Base-by-base conservation (phyloP, 169 alveolate species). In the Plasmodium knowlesi region DNA sequence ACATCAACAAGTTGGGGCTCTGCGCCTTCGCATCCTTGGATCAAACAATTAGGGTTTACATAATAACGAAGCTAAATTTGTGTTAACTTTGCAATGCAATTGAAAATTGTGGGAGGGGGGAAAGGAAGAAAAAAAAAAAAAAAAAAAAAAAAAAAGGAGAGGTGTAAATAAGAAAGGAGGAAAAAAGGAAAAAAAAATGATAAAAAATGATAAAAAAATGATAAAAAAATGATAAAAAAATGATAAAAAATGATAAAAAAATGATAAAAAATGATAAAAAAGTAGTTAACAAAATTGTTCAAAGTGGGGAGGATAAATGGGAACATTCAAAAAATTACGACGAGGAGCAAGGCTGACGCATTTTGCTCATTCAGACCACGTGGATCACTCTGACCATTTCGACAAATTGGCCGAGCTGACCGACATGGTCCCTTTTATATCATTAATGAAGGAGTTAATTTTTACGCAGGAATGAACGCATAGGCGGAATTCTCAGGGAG, bases 1-100 rank as follows among this genome's bases (percentile, higher is more conserved):
- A 96, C 90, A 90, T 83, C 70, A 90, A 96, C 84, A 96, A 96
- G 92, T 72, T 94, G 2, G 98, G 98, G 5, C 96, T 97, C 25
- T 94, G 96, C 19, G 96, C 82, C 54, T 90, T 94, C 28, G 98
- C 97, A 41, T 97, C 99, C 22, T 96, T 99, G 14, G 99, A 99
- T 92, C 98, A 98, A 92, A 96, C 98, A 39, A 97, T 97, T 79
- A 97, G 97, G 89, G 98, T 98, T 28, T 93, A 88, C 54, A 89
- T 96, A 79, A 89, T 81, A 46, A 89, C 94, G 16, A 89, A 89
- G 74, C 74, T 89, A 32, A 89, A 89, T 80, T 80, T 81, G 43
- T 89, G 39, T 80, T 89, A 89, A 89, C 61, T 79, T 78, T 57
- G 46, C 16, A 9, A 30, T 43, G 73, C 50, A n/a, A 39, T 54